A percentile compares a stretch with the other conserved stretches of the same genome.
Evolutionary conservation across 2,329 filamentous ascomycete genomes (phyloP).

Genomic region (Xylaria sp.): DNA sequence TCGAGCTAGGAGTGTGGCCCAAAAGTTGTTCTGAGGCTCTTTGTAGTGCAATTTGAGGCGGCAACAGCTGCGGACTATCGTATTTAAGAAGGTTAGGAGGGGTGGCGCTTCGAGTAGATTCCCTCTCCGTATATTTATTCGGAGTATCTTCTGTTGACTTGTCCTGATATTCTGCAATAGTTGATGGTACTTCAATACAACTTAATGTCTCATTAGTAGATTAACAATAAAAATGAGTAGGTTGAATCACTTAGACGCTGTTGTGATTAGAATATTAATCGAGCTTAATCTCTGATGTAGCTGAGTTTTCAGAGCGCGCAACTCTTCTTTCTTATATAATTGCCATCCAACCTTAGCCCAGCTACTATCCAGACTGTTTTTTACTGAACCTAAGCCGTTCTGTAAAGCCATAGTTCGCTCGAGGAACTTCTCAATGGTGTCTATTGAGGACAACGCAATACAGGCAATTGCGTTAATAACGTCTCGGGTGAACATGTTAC

Average conservation of each 20-base stretch:
- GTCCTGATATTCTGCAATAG: background rate
- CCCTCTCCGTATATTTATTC: background rate
- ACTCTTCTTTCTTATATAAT: constrained; percentile 31
- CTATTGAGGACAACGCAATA: constrained; percentile 33
- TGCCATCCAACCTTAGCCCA: constrained; percentile 22
- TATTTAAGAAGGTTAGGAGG: background rate
- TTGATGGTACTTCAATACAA: background rate
- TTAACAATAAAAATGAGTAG: background rate
- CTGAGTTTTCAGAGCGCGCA: constrained; percentile 47
- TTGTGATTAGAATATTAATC: constrained; percentile 14
- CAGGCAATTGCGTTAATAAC: constrained; percentile 30
- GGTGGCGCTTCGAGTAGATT: background rate
- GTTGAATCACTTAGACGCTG: constrained; percentile 1
- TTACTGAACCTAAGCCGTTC: background rate
- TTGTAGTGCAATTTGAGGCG: background rate
- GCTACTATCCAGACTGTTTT: background rate
- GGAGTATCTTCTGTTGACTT: background rate
- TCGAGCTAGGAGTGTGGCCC: background rate
- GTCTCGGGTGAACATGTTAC: constrained; percentile 24
- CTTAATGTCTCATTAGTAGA: background rate
- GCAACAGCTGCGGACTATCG: background rate
- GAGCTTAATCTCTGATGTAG: constrained; percentile 5
- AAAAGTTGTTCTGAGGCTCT: background rate
- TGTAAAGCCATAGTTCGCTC: constrained; percentile 31
- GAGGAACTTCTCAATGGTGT: constrained; percentile 31